Evolutionary conservation across 306 rosid species (phyloP).

Genomic region (Clitoria ternatea): DNA sequence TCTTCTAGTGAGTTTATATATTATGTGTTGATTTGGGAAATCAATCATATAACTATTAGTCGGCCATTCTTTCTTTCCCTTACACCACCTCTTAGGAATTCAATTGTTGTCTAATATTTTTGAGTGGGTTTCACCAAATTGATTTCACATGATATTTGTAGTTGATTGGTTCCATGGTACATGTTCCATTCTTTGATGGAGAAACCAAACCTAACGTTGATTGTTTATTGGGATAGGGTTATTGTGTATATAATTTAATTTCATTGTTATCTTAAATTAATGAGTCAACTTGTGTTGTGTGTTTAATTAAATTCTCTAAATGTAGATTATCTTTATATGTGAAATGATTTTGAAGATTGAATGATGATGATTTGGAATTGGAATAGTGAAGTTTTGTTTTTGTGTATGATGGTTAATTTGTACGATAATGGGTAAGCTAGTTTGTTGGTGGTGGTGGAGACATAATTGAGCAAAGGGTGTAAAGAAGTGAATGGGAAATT

Average conservation of each 20-base stretch:
- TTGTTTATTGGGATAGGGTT: slow-evolving; percentile 8
- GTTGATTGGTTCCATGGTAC: slow-evolving; percentile 9
- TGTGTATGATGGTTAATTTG: no score
- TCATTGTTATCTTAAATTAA: slow-evolving; percentile 3
- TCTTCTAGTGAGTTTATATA: not conserved
- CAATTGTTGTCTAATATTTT: slow-evolving; percentile 27
- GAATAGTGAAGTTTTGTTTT: not conserved
- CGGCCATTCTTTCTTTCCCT: slow-evolving; percentile 25
- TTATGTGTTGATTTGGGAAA: slow-evolving; percentile 11
- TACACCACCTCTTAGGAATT: slow-evolving; percentile 7
- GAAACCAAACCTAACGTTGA: slow-evolving; percentile 18
- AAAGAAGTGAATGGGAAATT: not conserved
- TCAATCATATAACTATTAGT: not conserved
- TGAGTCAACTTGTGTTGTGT: no score
- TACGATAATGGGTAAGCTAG: no score
- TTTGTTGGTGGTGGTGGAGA: not conserved
- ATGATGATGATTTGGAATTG: no score
- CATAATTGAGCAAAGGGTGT: not conserved
- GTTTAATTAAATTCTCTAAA: slow-evolving; percentile 3
- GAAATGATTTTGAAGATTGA: no score
- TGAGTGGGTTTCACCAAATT: slow-evolving; percentile 26
- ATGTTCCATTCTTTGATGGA: slow-evolving; percentile 36
- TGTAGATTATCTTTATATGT: not conserved
- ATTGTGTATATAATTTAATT: slow-evolving; percentile 37
- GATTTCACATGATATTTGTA: slow-evolving; percentile 17